phyloP scores from a whole-genome alignment of 192 early-diverging fungal genomes.

The Fimicolochytrium jonesii region DNA sequence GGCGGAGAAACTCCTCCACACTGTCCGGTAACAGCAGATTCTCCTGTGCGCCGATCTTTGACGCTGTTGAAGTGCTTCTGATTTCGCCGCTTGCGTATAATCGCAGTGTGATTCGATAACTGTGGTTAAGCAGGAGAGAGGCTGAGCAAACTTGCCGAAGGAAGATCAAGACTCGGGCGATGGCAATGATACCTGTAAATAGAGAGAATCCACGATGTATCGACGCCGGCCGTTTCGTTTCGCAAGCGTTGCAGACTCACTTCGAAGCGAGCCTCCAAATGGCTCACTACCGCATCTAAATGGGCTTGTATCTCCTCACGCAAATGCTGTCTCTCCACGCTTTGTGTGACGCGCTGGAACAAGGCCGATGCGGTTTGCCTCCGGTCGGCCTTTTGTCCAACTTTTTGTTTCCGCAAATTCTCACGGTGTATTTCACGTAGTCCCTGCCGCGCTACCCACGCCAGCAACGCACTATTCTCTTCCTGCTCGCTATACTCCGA shows the following conservation, averaged over 20 bases:
- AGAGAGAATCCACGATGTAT: not conserved
- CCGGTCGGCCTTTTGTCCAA: not conserved
- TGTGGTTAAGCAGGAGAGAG: too few relatives aligned
- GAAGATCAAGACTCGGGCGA: too few relatives aligned
- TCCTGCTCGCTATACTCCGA: not conserved
- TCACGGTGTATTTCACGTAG: not conserved
- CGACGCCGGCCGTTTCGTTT: not conserved
- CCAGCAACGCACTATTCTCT: not conserved
- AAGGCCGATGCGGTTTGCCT: too few relatives aligned
- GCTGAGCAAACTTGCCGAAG: too few relatives aligned
- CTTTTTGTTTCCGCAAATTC: not conserved
- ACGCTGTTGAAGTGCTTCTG: too few relatives aligned
- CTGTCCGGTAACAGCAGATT: too few relatives aligned
- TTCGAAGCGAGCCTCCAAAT: not conserved
- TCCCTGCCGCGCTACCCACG: slow-evolving; percentile 1
- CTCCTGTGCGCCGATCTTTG: too few relatives aligned
- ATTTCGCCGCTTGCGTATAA: too few relatives aligned
- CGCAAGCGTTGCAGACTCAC: not conserved
- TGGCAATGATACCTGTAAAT: too few relatives aligned
- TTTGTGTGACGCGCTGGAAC: not conserved
- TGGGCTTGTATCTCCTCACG: not conserved
- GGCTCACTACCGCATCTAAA: not conserved
- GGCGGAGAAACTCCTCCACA: too few relatives aligned
- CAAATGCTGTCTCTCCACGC: not conserved
- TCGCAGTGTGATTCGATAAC: too few relatives aligned